Base-by-base conservation (phyloP, 2,329 filamentous ascomycete species). In the Kalaharituber pfeilii region DNA sequence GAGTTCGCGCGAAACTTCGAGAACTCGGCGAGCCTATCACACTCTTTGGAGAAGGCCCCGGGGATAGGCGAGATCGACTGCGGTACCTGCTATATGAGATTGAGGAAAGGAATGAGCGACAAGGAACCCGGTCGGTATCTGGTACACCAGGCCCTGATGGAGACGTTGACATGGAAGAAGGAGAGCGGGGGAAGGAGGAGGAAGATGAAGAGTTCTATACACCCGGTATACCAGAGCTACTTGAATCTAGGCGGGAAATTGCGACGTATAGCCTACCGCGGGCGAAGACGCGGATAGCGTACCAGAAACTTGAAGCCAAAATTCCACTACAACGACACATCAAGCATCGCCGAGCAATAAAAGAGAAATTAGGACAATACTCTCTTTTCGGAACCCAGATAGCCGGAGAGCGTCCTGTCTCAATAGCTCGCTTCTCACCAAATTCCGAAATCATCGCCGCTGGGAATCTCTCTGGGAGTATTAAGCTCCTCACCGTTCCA, bases 121-220 rank as follows among this genome's bases (percentile, higher is more conserved):
- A 76, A 52, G 81, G 81, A 61, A 72, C 75, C 56, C 13, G 42
- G n/a, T 18, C 15, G 15, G 42, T 5, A 18, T 13, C 15, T 47
- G 42, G 42, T 15, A 72, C 68, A 45, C 80, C 80, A 75, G 75
- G 75, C 44, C 81, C 85, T 66, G 74, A 75, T 64, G 79, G 77
- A 45, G 81, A 75, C 2, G 85, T 87, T 53, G 79, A 81, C 62
- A 84, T 93, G 60, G 86, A 95, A 65, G 70, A 67, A 18, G 74
- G 72, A 0, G 78, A 78, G 1, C 15, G 5, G 3, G 79, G 78
- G 3, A 79, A 80, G 18, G 80, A 78, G 50, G 81, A 75, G 2
- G 85, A 88, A 52, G 79, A 82, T 62, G 87, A 96, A 65, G 91
- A 98, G 63, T 98, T 95, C 68, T 98, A 95, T 67, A 94, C 89